Base-by-base conservation (phyloP, 768 basidiomycete genomes). In the Suillus brevipes region DNA sequence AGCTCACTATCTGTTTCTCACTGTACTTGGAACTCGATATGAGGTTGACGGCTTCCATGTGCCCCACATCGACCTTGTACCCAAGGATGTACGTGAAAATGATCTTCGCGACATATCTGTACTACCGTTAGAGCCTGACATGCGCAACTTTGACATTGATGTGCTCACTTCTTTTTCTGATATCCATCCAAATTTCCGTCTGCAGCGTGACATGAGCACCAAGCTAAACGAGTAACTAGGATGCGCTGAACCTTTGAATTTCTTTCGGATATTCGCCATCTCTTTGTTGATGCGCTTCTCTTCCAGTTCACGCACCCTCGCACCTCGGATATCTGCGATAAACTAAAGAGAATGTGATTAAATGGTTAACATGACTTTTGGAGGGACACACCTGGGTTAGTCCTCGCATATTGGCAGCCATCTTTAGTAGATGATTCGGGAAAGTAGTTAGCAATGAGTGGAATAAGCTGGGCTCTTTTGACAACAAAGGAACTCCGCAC, bases 221-320 rank as follows among this genome's bases (percentile, higher is more conserved):
- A 57, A 38, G 55, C 52, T 37, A 59, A n/a, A 61, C 60, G 36
- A 53, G 42, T 25, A 49, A 20, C 23, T 73, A 59, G 60, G 59
- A 66, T 43, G 53, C 45, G 45, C 16, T 65, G 40, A 57, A 92
- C 95, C 94, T 85, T 98, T 98, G 84, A 99, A 99, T 78, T 97
- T 95, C 83, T 97, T 97, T 66, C 97, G 84, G 67, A 99, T 99
- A 72, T 99, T 98, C 1, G 97, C 97, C 97, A 99, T 99, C 80
- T 99, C 97, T 78, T 98, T 96, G 81, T 99, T 99, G 71, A 99
- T 97, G 63, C 97, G 83, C 80, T 98, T 99, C 84, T 99, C 97
- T 75, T 99, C 97, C 61, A 99, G 80, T 77, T 99, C 97, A 62
- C 97, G 88, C 25, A 99, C 96, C 64, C 97, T 84, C 59, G 97